Conservation (phyloP, 495 filamentous ascomycete species). For the Hypoxylon rickii region DNA sequence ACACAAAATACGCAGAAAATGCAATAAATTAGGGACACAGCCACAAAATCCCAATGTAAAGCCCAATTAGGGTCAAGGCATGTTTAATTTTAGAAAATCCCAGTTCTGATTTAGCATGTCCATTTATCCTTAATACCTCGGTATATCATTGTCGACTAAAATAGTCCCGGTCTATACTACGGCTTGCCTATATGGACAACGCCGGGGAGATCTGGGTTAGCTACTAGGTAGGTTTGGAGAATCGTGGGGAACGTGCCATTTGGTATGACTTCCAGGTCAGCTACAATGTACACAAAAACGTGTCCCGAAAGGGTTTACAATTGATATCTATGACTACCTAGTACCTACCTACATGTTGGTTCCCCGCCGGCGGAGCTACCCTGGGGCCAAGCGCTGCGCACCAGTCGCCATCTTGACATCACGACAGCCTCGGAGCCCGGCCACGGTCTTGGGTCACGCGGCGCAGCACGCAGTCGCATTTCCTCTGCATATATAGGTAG, state of each 20-base stretch:
- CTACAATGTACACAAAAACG: conserved; percentile 7
- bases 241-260: not conserved
- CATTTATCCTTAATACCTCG: conserved; percentile 1
- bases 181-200: not conserved
- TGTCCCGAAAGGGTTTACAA: conserved; percentile 5
- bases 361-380: not conserved
- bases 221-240: not conserved
- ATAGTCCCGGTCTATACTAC: not conserved
- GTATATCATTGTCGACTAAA: not conserved
- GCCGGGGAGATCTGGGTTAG: not conserved
- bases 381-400: conserved; percentile 12
- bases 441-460: conserved; percentile 11
- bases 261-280: not conserved
- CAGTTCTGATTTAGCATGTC: not conserved
- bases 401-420: conserved; percentile 20
- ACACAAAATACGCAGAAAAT: conserved; percentile 9
- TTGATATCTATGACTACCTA: conserved; percentile 7
- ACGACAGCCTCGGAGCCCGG: conserved; percentile 5
- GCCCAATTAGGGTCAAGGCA: not conserved
- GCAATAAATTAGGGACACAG: too few relatives aligned
- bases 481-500: conserved; percentile 2
- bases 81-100: conserved; percentile 14
- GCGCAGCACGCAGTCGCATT: conserved; percentile 16
- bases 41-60: too few relatives aligned
- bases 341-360: not conserved